Base-by-base conservation (phyloP, 2,329 filamentous ascomycete species). In the Diaporthe sp. region DNA sequence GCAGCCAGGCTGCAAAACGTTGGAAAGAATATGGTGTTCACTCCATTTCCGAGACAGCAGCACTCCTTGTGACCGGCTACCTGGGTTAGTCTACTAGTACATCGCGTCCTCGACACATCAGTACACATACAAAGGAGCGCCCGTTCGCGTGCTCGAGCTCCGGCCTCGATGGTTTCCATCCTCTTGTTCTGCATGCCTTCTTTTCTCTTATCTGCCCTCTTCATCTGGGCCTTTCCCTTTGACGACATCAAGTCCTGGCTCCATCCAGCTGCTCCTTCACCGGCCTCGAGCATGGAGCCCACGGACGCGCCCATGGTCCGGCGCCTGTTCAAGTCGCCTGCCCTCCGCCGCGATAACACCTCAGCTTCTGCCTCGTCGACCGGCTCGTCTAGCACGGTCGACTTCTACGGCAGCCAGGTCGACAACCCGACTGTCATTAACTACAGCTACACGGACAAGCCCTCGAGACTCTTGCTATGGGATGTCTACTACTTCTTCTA, bases 371-470 rank as follows among this genome's bases (percentile, higher is more conserved):
- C 39, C 8, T 19, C 68, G n/a, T 70, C 70, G 19, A 25, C 63
- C 25, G 17, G 37, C 7, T 50, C 39, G 2, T 47, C 53, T 3
- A 59, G 70, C 17, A 63, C 61, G 10, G 74, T 75, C 69, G 50
- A 87, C 69, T 91, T 90, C 81, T 88, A 90, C 78, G 87, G 86
- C 76, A 91, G 89, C 3, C 90, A 92, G 79, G 83, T 91, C 59
- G 90, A 90, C 72, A 89, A 87, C 75, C 81, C 84, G 70, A 85
- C 85, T n/a, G 86, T 90, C 78, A 90, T 89, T 80, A 90, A 88
- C 82, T 91, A 91, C 81, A 85, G 86, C 77, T 91, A 92, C 80
- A 92, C 90, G 12, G 89, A 91, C 77, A 82, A 85, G 77, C 89
- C 89, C 1, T 86, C 84, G 80, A 85, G 80, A 59, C 84, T 91